Conservation (phyloP, 2,329 filamentous ascomycete species). For the Beauveria sp. region DNA sequence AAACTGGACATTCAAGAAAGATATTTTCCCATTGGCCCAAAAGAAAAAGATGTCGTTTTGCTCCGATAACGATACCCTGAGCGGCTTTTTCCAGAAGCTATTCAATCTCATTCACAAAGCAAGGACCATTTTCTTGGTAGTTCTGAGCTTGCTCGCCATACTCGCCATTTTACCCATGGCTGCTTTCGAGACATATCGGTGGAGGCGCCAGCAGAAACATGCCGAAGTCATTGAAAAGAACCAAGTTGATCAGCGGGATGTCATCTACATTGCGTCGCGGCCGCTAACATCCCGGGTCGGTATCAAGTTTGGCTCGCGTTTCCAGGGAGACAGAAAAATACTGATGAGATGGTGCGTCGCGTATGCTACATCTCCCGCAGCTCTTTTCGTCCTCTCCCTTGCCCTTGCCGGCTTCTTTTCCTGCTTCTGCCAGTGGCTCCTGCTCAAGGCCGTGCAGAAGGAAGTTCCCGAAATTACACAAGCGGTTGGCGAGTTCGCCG, state of each 20-base stretch:
- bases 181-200: conserved; percentile 71
- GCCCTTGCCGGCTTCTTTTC: conserved; percentile 75
- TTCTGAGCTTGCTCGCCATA: conserved; percentile 64
- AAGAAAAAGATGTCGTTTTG: conserved; percentile 84
- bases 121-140: conserved; percentile 67
- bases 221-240: conserved; percentile 57
- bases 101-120: conserved; percentile 59
- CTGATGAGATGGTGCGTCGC: conserved; percentile 77
- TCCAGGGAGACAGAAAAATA: conserved; percentile 60
- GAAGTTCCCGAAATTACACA: conserved; percentile 67
- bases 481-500: conserved; percentile 72
- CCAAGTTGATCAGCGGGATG: conserved; percentile 74
- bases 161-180: conserved; percentile 72
- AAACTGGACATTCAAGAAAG: conserved; percentile 69
- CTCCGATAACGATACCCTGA: conserved; percentile 73
- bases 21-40: conserved; percentile 71
- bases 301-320: conserved; percentile 58
- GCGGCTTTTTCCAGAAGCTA: conserved; percentile 73
- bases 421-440: conserved; percentile 72
- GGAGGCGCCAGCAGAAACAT: conserved; percentile 63
- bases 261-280: conserved; percentile 78
- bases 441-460: conserved; percentile 66
- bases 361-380: conserved; percentile 77
- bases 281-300: conserved; percentile 68
- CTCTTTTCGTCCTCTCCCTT: conserved; percentile 78